Evolutionary conservation across 768 basidiomycete genomes (phyloP), one percentile per base, ranked within the genome.

Genomic region (Boletus barrowsii): DNA sequence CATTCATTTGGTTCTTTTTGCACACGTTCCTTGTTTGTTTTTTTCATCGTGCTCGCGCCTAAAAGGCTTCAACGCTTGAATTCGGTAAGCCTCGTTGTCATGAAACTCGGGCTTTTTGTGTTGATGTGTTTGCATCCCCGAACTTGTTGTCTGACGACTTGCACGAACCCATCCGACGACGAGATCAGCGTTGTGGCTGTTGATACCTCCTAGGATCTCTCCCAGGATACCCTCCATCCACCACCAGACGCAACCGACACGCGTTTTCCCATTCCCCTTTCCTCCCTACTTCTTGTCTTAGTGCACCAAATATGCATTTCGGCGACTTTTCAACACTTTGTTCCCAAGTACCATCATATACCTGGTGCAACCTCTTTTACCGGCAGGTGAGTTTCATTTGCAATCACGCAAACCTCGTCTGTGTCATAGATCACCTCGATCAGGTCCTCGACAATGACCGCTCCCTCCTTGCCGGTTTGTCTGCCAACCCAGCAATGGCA

Each of bases 331-430:
- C 76, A 64, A 73, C 81, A 18, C 74, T 89, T 48, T 93, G 92
- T 69, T 73, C 76, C 40, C 71, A 81, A 41, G 80, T 81, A 10
- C 90, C 91, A 2, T 89, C 87, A 43, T 88, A 96, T 66, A 83
- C 94, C 0, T 90, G 91, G 83, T 98, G 95, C 74, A 97, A 97
- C 68, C 85, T 97, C 62, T 95, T 96, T 75, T 93, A 93, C 74
- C 82, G 82, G 55, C 93, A 96, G 78, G 86, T 93, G 20, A 60
- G 75, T 64, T 48, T 62, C 26, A 54, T 54, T 33, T 53, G 50
- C 55, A 54, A 24, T 61, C 36, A 33, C 42, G n/a, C 14, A 17
- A n/a, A 29, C 26, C 15, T 43, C 47, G 50, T 43, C 48, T 45
- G 43, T 37, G 41, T 51, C 46, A 55, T 57, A 54, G 50, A 62